Base-by-base conservation (phyloP, 1,284 basidiomycete species). In the Trametes pubescens region DNA sequence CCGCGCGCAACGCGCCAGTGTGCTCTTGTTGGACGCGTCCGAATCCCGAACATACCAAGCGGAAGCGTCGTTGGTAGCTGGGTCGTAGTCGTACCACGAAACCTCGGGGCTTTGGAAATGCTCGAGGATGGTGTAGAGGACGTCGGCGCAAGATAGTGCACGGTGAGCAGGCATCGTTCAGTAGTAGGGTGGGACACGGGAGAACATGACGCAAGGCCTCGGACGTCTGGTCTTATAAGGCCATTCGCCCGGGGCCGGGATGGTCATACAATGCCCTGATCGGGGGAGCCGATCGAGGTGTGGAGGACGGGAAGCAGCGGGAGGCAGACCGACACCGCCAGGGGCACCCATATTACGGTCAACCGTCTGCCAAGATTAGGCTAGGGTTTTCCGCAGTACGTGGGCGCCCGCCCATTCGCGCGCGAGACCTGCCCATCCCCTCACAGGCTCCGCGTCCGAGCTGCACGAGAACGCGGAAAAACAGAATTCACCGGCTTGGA, bases 31-130 rank as follows among this genome's bases (percentile, higher is more conserved):
- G n/a, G 18, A n/a, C 1, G 54, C 49, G 22, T 47, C 48, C 2
- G 26, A 32, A 13, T 51, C 46, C 34, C 66, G 59, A 8, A 46
- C 37, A 37, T 46, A 61, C 66, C 64, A 68, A 11, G 43, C 48
- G 22, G 47, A 18, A 4, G 64, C 56, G 18, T 63, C 56, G 38
- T 48, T 47, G 9, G 43, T 68, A 21, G 56, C 34, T 7, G 57
- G 46, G 46, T 68, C 66, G 43, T 61, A 59, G 59, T 68, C 59
- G 32, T 57, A 64, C 66, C 66, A 68, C 14, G 55, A 21, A 6
- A 51, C 52, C 26, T 65, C 59, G 0, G 55, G 26, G 3, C 32
- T 21, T 2, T 51, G 61, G 21, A 65, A 55, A 16, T 64, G 56
- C 43, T 65, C 59, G 53, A 68, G 65, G 47, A 68, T 47, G 16